Evolutionary conservation across 805 yeast genomes (phyloP), one percentile per base, ranked within the genome.

Genomic region (Wickerhamiella sergipiensis): DNA sequence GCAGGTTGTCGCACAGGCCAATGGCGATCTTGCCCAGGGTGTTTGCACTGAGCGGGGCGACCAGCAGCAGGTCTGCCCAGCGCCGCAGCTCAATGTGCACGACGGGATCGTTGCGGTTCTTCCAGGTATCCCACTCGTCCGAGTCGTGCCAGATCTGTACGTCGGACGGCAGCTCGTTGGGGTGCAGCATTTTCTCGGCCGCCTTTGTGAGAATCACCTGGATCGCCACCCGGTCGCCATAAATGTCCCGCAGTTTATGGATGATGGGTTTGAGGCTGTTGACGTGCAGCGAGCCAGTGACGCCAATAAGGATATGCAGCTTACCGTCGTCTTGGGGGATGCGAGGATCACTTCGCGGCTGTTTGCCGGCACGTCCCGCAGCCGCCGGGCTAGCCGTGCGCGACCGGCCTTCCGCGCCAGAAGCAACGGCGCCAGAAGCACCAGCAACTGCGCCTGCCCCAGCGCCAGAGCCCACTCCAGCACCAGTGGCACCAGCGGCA

Each of bases 61-160:
- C 83, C 21, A 92, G 76, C 47, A 92, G 72, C 43, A 92, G 80
- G 67, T 90, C 97, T 1, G 97, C 97, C 97, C 97, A 90, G 56
- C 95, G 79, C 53, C 97, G 80, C 53, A 90, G 72, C 68, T 92
- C 97, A 58, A 90, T 88, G 68, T 90, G 97, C 56, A 92, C 72
- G 38, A 92, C 95, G 1, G 97, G 97, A 66, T 92, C 97, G 50
- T 81, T 73, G 54, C 94, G 74, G 45, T 72, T 67, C 59, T 81
- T 80, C 83, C 97, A 90, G n/a, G 82, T 79, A 33, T 71, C 70
- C 98, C 98, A 90, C 67, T 90, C 97, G 64, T 92, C 98, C 52
- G 77, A 76, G 62, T 92, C 97, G 61, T 89, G 76, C 97, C 97
- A 90, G 17, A 89, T 78, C 54, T 81, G 81, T 22, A 88, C 86